Evolutionary conservation across 2,329 filamentous ascomycete species (phyloP).

Genomic region (Monosporascus sp.): DNA sequence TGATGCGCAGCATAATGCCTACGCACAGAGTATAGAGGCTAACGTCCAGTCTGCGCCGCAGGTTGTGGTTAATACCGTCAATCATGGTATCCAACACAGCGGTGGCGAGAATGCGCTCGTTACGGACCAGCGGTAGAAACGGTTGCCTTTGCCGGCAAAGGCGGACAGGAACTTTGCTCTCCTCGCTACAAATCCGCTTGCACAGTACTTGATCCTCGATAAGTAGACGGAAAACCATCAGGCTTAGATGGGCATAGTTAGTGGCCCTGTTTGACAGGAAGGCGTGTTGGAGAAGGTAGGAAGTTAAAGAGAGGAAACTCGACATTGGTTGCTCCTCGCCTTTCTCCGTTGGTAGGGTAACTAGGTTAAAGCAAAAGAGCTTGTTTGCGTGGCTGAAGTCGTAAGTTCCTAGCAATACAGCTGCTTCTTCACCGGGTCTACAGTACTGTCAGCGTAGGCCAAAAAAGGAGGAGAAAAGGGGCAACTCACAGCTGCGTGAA

Average conservation of each 20-base stretch:
- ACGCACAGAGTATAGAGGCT: conserved; percentile 78
- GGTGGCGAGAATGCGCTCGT: conserved; percentile 68
- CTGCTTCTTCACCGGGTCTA: conserved; percentile 74
- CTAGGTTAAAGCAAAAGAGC: conserved; percentile 81
- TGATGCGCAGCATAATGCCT: conserved; percentile 73
- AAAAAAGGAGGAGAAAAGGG: neutral
- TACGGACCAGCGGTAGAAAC: conserved; percentile 68
- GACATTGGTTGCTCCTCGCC: conserved; percentile 69
- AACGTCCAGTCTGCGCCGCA: conserved; percentile 78
- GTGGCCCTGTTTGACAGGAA: conserved; percentile 74
- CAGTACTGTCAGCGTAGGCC: conserved; percentile 19
- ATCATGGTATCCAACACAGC: conserved; percentile 81
- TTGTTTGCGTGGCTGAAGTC: conserved; percentile 95
- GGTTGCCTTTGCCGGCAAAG: conserved; percentile 87
- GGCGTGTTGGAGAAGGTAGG: conserved; percentile 90
- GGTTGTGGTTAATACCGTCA: conserved; percentile 90
- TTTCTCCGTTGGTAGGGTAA: conserved; percentile 59
- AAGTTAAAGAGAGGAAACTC: conserved; percentile 79
- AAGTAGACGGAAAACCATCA: conserved; percentile 79
- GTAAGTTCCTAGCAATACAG: conserved; percentile 78
- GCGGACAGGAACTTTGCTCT: conserved; percentile 67
- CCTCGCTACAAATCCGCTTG: conserved; percentile 78
- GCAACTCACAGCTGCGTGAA: conserved; percentile 71
- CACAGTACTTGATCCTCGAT: conserved; percentile 79
- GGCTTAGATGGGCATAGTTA: conserved; percentile 76